Conservation (phyloP, 495 filamentous ascomycete genomes). For the Poronia punctata region DNA sequence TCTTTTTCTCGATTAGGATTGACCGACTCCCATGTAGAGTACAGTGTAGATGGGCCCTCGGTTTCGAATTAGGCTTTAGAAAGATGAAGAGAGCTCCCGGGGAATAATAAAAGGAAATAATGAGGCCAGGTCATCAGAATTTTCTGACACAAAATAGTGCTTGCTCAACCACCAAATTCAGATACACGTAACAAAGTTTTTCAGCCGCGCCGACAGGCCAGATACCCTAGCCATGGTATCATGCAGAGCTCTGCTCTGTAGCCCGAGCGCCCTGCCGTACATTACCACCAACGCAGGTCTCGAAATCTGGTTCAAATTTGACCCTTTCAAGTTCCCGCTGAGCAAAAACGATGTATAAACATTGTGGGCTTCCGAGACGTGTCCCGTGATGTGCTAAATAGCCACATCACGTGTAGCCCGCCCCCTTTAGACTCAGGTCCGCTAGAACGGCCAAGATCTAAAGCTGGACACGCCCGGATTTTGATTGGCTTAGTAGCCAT, state of each 20-base stretch:
- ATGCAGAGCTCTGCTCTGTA: slow-evolving; percentile 17
- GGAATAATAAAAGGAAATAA: slow-evolving; percentile 35
- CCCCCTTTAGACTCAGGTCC: neutral
- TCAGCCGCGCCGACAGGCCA: slow-evolving; percentile 12
- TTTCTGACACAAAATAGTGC: slow-evolving; percentile 24
- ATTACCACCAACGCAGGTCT: slow-evolving; percentile 13
- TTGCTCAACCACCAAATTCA: slow-evolving; percentile 23
- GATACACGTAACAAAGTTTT: slow-evolving; percentile 19
- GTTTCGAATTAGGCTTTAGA: slow-evolving; percentile 31
- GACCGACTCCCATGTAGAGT: slow-evolving; percentile 40
- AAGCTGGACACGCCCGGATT: slow-evolving; percentile 8
- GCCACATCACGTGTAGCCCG: neutral
- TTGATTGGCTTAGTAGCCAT: slow-evolving; percentile 69
- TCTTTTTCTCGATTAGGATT: slow-evolving; percentile 39
- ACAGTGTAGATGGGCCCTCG: slow-evolving; percentile 25
- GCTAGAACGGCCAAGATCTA: slow-evolving; percentile 5
- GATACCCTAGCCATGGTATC: slow-evolving; percentile 14
- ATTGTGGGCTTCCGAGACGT: too few species aligned
- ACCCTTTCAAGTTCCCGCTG: slow-evolving; percentile 11
- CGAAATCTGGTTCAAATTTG: slow-evolving; percentile 16
- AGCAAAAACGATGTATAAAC: slow-evolving; percentile 4
- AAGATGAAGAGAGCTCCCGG: slow-evolving; percentile 25
- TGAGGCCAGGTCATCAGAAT: slow-evolving; percentile 26
- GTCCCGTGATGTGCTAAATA: neutral
- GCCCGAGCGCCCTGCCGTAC: slow-evolving; percentile 6